These are phyloP conservation scores for Pseudocercospora fuligena DNA, from an alignment of 2,329 filamentous ascomycete genomes.

Conservation along the genomic window DNA sequence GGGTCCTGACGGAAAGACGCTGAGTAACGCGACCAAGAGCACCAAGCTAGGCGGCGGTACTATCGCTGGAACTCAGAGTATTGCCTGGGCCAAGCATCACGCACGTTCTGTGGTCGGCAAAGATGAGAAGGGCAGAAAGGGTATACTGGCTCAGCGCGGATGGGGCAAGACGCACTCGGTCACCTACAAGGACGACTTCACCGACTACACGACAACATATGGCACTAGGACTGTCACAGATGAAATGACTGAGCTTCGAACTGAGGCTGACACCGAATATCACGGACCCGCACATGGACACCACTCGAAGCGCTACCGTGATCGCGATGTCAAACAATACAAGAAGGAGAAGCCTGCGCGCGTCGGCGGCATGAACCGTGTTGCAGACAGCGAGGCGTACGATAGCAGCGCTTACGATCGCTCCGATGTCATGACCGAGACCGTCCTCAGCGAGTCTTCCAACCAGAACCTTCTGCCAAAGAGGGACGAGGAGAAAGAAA, in stretches of 20 bases:
- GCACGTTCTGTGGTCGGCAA: conserved; percentile 48
- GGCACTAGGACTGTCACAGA: conserved; percentile 36
- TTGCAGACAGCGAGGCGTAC: conserved; percentile 77
- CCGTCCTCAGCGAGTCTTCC: conserved; percentile 51
- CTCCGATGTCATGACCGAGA: conserved; percentile 60
- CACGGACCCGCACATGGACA: conserved; percentile 25
- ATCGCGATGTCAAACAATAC: conserved; percentile 76
- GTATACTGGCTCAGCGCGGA: conserved; percentile 43
- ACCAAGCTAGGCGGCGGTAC: conserved; percentile 85
- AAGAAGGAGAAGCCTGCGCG: conserved; percentile 83
- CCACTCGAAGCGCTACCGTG: conserved; percentile 59
- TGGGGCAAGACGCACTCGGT: conserved; percentile 50
- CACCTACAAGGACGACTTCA: conserved; percentile 49
- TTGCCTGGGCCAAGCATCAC: conserved; percentile 44
- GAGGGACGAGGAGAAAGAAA: conserved; percentile 40
- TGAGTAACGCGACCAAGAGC: conserved; percentile 79
- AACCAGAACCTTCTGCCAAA: conserved; percentile 43
- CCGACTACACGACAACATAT: conserved; percentile 37
- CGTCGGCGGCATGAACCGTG: conserved; percentile 86
- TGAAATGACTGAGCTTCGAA: conserved; percentile 40
- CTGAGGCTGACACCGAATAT: conserved; percentile 33
- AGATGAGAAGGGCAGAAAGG: conserved; percentile 51
- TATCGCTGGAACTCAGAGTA: conserved; percentile 69
- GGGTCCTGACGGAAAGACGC: conserved; percentile 84
- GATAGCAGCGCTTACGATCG: conserved; percentile 74